Percentiles rank a stretch among this genome's conserved stretches.
These are phyloP conservation scores for Ceriops zippeliana DNA, from an alignment of 345 rosid species.

Conservation along the genomic window DNA sequence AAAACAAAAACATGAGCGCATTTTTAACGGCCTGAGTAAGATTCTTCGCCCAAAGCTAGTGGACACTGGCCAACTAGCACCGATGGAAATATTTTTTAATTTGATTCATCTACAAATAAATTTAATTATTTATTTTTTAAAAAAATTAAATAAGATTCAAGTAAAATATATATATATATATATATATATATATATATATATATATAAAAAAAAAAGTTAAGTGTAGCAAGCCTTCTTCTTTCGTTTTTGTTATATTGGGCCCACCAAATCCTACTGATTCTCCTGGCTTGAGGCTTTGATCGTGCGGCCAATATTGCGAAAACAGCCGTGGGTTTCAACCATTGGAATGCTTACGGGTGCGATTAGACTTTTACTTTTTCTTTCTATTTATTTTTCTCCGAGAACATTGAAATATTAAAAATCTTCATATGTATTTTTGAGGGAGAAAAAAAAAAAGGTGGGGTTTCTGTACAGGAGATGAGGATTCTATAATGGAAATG, in stretches of 20 bases:
- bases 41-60: background rate
- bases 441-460: no score
- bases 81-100: slow-evolving; percentile 2
- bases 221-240: no score
- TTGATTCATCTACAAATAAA: no score
- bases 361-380: slow-evolving; percentile 11
- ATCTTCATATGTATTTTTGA: no score
- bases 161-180: no score
- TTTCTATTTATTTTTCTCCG: background rate
- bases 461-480: no score
- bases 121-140: no score
- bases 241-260: background rate
- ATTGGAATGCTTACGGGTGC: background rate
- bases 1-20: background rate
- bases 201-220: no score
- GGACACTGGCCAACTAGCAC: background rate
- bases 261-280: background rate
- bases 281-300: slow-evolving; percentile 9
- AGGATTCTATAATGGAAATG: no score
- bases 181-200: no score
- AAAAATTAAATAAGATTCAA: no score
- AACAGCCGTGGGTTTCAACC: background rate
- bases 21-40: slow-evolving; percentile 8
- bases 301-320: background rate
- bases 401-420: background rate